Conservation (phyloP, 2,329 filamentous ascomycete genomes). For the Ceratocystis harringtonii region DNA sequence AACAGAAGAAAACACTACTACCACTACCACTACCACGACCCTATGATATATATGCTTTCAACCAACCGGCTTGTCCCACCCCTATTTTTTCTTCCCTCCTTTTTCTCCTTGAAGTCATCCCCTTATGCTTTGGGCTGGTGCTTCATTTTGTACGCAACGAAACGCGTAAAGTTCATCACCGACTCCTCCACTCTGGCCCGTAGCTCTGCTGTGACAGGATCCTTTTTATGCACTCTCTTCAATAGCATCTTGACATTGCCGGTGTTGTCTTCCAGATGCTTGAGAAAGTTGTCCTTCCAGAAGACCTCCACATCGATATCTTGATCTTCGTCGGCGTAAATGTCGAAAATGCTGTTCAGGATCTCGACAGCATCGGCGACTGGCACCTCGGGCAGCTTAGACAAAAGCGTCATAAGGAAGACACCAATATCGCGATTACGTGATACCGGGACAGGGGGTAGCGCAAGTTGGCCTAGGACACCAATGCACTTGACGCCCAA, state of each 20-base stretch:
- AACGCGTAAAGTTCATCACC: conserved; percentile 43
- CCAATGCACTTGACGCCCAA: conserved; percentile 53
- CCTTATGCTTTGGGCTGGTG: conserved; percentile 28
- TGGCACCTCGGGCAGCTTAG: conserved; percentile 36
- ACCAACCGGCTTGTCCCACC: too few relatives aligned
- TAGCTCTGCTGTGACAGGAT: conserved; percentile 35
- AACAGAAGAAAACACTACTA: not conserved
- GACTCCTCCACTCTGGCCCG: conserved; percentile 45
- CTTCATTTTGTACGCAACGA: conserved; percentile 51
- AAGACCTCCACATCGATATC: conserved; percentile 48
- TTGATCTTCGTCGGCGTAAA: conserved; percentile 47
- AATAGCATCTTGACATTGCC: conserved; percentile 41
- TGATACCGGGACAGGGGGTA: conserved; percentile 36
- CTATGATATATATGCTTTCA: not conserved
- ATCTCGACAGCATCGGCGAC: conserved; percentile 47
- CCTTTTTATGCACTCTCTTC: conserved; percentile 46
- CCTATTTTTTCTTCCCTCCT: not conserved
- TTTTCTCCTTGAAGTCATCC: not conserved
- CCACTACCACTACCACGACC: not conserved
- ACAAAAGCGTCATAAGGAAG: conserved; percentile 44
- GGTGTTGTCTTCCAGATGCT: conserved; percentile 39
- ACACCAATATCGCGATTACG: conserved; percentile 48
- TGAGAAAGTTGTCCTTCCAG: conserved; percentile 45
- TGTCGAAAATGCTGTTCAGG: conserved; percentile 50
- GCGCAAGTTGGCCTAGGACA: conserved; percentile 48